Evolutionary conservation across 164 flowering plant genomes (phyloP).

Genomic region (Vitis rotundifolia): DNA sequence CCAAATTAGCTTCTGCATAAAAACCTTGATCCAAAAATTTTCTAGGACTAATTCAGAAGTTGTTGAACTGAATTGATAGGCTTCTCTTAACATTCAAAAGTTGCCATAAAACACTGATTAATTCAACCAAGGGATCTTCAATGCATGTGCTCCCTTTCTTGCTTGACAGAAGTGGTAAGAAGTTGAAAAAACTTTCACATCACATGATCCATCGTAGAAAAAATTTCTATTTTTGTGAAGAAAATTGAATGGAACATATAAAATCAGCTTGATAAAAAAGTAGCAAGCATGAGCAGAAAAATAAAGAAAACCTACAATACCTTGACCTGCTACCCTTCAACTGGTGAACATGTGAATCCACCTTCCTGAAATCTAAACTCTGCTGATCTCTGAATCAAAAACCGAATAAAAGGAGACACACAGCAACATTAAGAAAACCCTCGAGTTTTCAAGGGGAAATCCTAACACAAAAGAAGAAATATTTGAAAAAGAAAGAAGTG

Average conservation of each 20-base stretch:
- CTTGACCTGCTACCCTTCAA: constrained; percentile 77
- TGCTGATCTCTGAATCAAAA: constrained; percentile 30
- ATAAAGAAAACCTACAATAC: constrained; percentile 19
- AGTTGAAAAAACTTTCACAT: too few species aligned
- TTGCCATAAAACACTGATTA: not conserved
- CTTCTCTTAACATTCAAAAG: not conserved
- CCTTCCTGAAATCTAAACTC: constrained; percentile 45
- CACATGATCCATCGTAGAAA: too few species aligned
- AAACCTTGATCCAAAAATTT: too few species aligned
- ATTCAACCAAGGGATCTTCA: too few species aligned
- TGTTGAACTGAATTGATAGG: too few species aligned
- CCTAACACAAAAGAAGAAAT: not conserved
- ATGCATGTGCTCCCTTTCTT: not conserved
- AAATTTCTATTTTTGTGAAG: not conserved
- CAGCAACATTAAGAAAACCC: not conserved
- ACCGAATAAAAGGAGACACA: not conserved
- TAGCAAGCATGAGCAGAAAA: not conserved
- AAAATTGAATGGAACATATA: not conserved
- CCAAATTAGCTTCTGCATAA: too few species aligned
- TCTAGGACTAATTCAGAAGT: too few species aligned
- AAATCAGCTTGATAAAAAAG: not conserved
- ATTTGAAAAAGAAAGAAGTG: not conserved
- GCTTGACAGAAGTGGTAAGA: not conserved
- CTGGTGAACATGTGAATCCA: constrained; percentile 65
- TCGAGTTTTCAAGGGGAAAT: too few species aligned